Evolutionary conservation across 352 stramenopile genomes (phyloP).

Genomic region (Aphanomyces astaci): DNA sequence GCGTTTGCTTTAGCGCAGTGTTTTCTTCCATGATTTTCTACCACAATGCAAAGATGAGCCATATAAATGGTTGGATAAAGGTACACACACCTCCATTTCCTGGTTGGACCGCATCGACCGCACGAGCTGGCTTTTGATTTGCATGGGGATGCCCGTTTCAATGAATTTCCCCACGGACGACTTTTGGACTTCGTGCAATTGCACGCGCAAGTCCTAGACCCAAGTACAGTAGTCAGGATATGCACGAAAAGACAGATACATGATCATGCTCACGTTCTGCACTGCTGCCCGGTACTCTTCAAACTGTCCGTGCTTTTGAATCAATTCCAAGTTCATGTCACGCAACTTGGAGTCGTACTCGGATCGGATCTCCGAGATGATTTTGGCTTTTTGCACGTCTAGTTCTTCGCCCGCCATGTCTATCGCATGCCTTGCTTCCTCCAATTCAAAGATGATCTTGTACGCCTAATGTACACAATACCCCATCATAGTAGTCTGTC

Average conservation of each 20-base stretch:
- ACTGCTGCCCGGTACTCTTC: conserved; percentile 49
- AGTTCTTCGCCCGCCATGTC: conserved; percentile 1
- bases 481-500: too few relatives aligned
- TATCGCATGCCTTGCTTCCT: conserved; percentile 6
- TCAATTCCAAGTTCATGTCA: conserved; percentile 41
- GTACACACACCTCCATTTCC: conserved; percentile 14
- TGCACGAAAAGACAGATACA: too few relatives aligned
- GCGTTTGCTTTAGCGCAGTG: conserved; percentile 49
- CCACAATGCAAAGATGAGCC: background rate
- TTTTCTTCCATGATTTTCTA: conserved; percentile 53
- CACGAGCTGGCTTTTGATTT: conserved; percentile 44
- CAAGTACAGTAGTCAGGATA: background rate
- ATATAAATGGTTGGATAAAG: background rate
- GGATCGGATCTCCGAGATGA: conserved; percentile 39
- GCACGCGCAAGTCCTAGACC: conserved; percentile 39
- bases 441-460: conserved; percentile 19
- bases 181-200: conserved; percentile 47
- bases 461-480: conserved; percentile 8
- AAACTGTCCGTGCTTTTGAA: conserved; percentile 54
- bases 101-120: conserved; percentile 40
- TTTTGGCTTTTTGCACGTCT: conserved; percentile 34
- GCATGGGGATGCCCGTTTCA: conserved; percentile 46
- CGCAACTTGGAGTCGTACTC: conserved; percentile 56
- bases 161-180: conserved; percentile 51
- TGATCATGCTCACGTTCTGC: conserved; percentile 35